A percentile compares a stretch with the other conserved stretches of the same genome.
Conservation (phyloP, 768 basidiomycete genomes). For the Lentinula sp. region DNA sequence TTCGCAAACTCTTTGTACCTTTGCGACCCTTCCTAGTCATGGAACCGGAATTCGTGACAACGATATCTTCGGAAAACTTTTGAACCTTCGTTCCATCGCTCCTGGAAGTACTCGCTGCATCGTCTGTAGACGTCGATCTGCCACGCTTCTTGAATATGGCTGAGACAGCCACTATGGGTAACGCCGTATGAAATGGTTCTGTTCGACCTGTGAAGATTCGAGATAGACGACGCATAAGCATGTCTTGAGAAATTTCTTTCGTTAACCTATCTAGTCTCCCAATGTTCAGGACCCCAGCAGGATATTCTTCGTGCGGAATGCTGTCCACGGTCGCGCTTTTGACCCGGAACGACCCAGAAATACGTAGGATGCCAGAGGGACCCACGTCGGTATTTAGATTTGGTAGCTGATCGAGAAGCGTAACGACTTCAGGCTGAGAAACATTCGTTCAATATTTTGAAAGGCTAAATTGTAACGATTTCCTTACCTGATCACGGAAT, state of each 20-base stretch:
- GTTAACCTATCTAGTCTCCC: neutral
- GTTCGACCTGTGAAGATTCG: no score
- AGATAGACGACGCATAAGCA: no score
- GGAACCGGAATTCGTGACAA: no score
- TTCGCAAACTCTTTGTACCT: no score
- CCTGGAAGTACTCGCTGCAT: no score
- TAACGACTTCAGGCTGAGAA: neutral
- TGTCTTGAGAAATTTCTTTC: neutral
- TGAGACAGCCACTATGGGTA: no score
- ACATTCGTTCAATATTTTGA: neutral
- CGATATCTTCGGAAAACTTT: no score
- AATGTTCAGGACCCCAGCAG: neutral
- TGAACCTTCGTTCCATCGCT: no score
- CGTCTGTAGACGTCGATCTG: no score
- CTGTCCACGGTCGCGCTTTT: neutral
- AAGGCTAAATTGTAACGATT: neutral
- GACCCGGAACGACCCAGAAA: neutral
- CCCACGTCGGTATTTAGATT: neutral
- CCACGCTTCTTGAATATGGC: no score
- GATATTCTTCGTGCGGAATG: neutral
- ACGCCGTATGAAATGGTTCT: no score
- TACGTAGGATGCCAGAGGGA: neutral
- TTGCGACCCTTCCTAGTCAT: no score
- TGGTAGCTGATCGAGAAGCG: neutral
- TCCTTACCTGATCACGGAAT: neutral